These are phyloP conservation scores for Botryotinia narcissicola DNA, from an alignment of 2,329 filamentous ascomycete genomes.

Conservation along the genomic window DNA sequence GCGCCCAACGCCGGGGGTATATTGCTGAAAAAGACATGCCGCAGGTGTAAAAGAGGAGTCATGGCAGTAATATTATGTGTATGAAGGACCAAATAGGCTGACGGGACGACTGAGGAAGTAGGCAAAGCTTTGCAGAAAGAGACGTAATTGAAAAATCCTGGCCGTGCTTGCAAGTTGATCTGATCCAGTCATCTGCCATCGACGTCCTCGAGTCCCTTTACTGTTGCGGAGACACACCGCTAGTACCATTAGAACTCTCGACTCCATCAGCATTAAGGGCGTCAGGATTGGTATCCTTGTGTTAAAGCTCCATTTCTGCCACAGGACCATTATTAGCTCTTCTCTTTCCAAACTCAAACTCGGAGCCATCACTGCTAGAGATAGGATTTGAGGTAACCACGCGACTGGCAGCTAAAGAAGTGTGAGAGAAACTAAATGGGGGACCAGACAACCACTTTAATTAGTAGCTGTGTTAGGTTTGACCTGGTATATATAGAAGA, in stretches of 20 bases:
- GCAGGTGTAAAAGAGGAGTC: neutral
- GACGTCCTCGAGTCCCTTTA: neutral
- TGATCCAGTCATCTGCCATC: neutral
- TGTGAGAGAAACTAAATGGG: neutral
- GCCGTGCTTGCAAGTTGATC: neutral
- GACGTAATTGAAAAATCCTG: neutral
- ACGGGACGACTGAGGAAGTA: neutral
- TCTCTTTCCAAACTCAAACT: neutral
- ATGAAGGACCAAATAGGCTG: neutral
- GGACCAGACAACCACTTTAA: neutral
- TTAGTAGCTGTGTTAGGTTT: neutral
- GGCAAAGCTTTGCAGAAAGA: neutral
- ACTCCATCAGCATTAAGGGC: neutral
- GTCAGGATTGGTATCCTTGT: neutral
- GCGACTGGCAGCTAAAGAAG: neutral
- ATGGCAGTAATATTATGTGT: neutral
- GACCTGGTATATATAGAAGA: neutral
- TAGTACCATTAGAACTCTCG: neutral
- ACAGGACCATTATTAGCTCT: neutral
- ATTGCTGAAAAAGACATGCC: neutral
- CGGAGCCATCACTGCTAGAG: neutral
- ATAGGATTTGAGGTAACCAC: neutral
- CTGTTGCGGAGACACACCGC: neutral
- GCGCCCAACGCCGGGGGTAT: conserved; percentile 6
- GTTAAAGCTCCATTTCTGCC: neutral